Evolutionary conservation across 495 filamentous ascomycete genomes (phyloP), one percentile per base, ranked within the genome.

Genomic region (Aspergillus taichungensis): DNA sequence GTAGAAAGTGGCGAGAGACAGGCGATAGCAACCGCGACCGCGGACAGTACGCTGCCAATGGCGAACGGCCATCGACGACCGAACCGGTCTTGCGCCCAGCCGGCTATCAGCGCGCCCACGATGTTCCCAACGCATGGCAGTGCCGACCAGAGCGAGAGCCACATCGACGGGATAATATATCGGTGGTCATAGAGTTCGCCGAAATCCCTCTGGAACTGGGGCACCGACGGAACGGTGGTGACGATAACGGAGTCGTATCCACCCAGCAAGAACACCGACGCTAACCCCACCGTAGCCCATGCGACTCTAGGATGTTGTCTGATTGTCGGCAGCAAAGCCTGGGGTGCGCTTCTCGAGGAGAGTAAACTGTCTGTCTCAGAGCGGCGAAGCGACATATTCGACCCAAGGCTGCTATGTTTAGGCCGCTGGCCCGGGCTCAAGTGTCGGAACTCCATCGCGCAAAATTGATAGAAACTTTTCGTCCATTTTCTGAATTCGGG

Each of bases 211-310:
- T 68, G 62, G 36, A 72, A 71, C 13, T 55, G 51, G 29, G 66
- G 66, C 63, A 74, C 67, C 4, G 67, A 63, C 11, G 69, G 63
- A 3, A 70, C 62, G 34, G 61, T 66, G 9, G 62, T 64, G 27
- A 74, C 68, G 18, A 74, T 68, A 12, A 67, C 69, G 10, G 65
- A 50, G 34, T 74, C 71, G 49, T 71, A 74, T 36, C 71, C 71
- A 37, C 67, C 72, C 4, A 73, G 59, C n/a, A 74, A 48, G 11
- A 67, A 63, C 0, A 58, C 62, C 0, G 58, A 59, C 8, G 60
- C 57, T 13, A 67, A 36, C 0, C 58, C 60, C 0, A 67, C 18
- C 18, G 18, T 24, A 4, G 18, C 18, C 18, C 18, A 24, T 4
- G 18, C 18, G 18, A 24, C 18, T 4, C 4, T 24, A 4, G 18